Percentiles rank a stretch among this genome's conserved stretches.
phyloP scores from a whole-genome alignment of 805 yeast species.

The Metschnikowia chrysomelidarum region DNA sequence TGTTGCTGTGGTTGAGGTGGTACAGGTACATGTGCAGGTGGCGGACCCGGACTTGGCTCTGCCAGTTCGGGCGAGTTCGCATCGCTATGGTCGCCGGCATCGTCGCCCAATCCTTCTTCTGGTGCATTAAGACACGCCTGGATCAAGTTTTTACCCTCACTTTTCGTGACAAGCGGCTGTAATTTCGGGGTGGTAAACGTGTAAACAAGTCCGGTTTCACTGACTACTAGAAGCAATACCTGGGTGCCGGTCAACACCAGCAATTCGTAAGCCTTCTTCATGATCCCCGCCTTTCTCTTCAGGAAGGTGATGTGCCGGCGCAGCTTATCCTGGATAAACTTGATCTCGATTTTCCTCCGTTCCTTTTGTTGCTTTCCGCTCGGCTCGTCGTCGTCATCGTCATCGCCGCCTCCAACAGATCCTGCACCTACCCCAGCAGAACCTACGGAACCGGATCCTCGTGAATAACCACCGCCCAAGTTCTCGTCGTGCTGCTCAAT shows the following conservation, averaged over 20 bases:
- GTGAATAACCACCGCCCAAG: conserved; percentile 20
- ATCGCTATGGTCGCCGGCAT: conserved; percentile 53
- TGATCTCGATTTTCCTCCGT: conserved; percentile 90
- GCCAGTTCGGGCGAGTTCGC: conserved; percentile 43
- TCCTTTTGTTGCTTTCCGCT: conserved; percentile 53
- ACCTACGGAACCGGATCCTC: conserved; percentile 22
- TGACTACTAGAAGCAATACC: conserved; percentile 88
- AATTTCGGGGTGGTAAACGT: conserved; percentile 99
- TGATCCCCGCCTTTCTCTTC: conserved; percentile 97
- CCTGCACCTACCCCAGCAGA: too few species aligned
- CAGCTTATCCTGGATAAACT: conserved; percentile 95
- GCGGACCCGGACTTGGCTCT: conserved; percentile 39
- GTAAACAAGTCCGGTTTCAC: conserved; percentile 98
- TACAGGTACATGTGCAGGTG: conserved; percentile 23
- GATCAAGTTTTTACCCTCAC: conserved; percentile 94
- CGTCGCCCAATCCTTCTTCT: conserved; percentile 73
- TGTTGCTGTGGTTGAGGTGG: conserved; percentile 25
- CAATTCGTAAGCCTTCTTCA: conserved; percentile 99
- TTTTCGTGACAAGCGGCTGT: conserved; percentile 95
- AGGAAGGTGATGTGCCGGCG: conserved; percentile 98
- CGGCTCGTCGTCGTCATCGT: conserved; percentile 49
- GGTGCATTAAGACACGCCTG: conserved; percentile 98
- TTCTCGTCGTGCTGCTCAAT: conserved; percentile 32
- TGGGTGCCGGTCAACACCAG: conserved; percentile 97
- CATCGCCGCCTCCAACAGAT: conserved; percentile 43